phyloP scores from a whole-genome alignment of 2,329 filamentous ascomycete species.

The Sporothrix pallida region DNA sequence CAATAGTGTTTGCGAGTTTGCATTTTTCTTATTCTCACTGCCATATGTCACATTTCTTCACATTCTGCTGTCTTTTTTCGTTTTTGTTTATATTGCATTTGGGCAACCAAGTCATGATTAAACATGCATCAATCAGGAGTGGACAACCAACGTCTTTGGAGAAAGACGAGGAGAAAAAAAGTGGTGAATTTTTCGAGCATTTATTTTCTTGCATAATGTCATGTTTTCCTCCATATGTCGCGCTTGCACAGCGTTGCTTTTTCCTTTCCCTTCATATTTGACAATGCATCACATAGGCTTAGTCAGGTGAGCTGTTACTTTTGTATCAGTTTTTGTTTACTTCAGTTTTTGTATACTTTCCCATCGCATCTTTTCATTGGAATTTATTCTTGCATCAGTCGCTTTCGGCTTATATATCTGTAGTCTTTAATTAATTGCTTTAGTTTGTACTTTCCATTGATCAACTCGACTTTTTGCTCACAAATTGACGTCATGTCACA shows the following conservation, averaged over 20 bases:
- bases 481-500: no score
- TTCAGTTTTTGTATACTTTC: background rate
- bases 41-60: background rate
- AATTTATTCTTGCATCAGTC: no score
- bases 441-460: no score
- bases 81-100: slow-evolving; percentile 10
- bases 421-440: background rate
- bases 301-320: no score
- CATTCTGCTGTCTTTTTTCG: background rate
- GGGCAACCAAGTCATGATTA: slow-evolving; percentile 27
- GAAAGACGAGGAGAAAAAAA: background rate
- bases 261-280: no score
- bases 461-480: no score
- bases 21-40: background rate
- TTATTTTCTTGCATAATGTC: background rate
- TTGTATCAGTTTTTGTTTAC: background rate
- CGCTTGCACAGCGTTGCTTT: background rate
- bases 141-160: background rate
- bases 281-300: no score
- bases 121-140: background rate
- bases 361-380: no score
- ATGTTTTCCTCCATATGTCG: background rate
- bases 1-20: background rate
- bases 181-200: background rate
- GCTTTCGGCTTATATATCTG: background rate